phyloP scores from a whole-genome alignment of 2,329 filamentous ascomycete genomes.

The Nemania sp. region DNA sequence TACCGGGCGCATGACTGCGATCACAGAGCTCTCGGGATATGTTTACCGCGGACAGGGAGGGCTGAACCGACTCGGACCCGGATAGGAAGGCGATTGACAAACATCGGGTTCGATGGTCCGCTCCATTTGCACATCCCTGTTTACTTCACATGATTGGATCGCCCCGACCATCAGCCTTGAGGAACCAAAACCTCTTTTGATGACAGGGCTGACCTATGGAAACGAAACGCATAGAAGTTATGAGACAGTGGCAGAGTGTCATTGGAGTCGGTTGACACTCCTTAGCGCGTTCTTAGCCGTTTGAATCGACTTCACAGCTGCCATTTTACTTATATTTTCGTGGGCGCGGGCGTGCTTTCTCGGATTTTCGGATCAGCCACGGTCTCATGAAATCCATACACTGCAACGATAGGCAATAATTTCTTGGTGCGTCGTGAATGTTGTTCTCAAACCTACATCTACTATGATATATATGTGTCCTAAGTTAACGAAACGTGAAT shows the following conservation, averaged over 20 bases:
- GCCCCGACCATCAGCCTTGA: too few species aligned
- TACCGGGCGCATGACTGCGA: too few species aligned
- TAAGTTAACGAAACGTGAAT: too few species aligned
- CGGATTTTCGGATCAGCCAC: too few species aligned
- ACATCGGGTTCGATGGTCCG: slow-evolving; percentile 11
- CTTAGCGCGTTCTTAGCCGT: slow-evolving; percentile 22
- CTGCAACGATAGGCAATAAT: slow-evolving; percentile 7
- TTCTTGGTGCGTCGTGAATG: neutral
- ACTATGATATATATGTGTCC: too few species aligned
- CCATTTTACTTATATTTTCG: slow-evolving; percentile 16
- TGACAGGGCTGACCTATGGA: too few species aligned
- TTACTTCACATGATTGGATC: neutral
- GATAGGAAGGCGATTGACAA: slow-evolving; percentile 19
- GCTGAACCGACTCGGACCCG: slow-evolving; percentile 12
- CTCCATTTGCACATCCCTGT: neutral
- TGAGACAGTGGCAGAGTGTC: too few species aligned
- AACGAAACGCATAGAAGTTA: too few species aligned
- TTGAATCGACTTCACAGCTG: slow-evolving; percentile 25
- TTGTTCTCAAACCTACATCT: neutral
- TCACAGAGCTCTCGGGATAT: too few species aligned
- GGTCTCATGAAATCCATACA: slow-evolving; percentile 19
- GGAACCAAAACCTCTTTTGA: neutral
- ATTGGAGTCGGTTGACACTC: neutral
- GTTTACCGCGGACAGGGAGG: too few species aligned
- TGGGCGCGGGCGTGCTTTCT: too few species aligned